Conservation (phyloP, 2,329 filamentous ascomycete species). For the Bipolaris bicolor region DNA sequence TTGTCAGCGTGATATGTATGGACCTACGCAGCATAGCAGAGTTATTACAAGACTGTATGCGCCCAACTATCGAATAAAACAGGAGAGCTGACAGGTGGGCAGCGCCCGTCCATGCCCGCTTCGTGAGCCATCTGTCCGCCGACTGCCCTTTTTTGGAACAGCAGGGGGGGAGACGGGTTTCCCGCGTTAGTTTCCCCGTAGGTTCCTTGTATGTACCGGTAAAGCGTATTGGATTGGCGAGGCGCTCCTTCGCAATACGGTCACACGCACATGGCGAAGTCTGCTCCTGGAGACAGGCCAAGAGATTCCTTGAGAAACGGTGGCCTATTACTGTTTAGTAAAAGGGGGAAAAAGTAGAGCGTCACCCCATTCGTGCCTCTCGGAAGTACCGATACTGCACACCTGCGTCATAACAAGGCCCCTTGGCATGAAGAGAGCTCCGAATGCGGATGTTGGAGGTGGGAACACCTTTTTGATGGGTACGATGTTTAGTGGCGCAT, state of each 20-base stretch:
- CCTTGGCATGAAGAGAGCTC: slow-evolving; percentile 14
- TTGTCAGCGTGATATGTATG: slow-evolving; percentile 13
- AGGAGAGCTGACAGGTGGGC: neutral
- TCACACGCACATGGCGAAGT: neutral
- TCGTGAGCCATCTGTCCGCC: slow-evolving; percentile 1
- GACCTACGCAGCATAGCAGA: neutral
- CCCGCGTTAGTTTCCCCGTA: slow-evolving; percentile 16
- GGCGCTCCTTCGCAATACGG: slow-evolving; percentile 4
- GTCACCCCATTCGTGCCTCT: slow-evolving; percentile 4
- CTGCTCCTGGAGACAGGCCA: slow-evolving; percentile 3
- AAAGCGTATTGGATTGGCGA: slow-evolving; percentile 9
- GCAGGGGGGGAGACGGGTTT: slow-evolving; percentile 7
- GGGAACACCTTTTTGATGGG: slow-evolving; percentile 2
- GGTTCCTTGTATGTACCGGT: neutral
- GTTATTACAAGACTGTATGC: neutral
- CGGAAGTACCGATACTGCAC: slow-evolving; percentile 9
- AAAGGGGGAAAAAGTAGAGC: neutral
- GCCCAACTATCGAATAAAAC: neutral
- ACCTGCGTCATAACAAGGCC: slow-evolving; percentile 16
- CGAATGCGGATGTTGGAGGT: slow-evolving; percentile 9
- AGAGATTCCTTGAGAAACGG: neutral
- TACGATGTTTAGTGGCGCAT: slow-evolving; percentile 7
- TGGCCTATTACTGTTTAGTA: neutral
- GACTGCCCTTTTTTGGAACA: slow-evolving; percentile 2
- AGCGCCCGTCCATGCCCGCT: neutral